Conservation (phyloP, 495 filamentous ascomycete species). For the Neurospora tetraspora region DNA sequence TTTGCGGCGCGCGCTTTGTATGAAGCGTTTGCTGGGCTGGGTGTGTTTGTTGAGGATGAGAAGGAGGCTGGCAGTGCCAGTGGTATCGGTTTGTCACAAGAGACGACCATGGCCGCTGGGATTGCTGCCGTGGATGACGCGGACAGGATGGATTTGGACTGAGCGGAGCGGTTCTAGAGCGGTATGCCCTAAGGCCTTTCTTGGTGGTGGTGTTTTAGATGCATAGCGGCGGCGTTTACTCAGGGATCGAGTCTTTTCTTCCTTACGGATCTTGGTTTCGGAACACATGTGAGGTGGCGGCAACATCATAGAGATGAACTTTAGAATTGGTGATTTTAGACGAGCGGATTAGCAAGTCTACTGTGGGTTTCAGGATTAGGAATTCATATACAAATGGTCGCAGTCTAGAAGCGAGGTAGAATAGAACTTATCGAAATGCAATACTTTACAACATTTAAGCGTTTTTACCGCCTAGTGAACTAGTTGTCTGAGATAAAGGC, state of each 20-base stretch:
- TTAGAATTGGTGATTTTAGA: background rate
- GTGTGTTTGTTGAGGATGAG: conserved; percentile 73
- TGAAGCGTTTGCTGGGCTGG: conserved; percentile 84
- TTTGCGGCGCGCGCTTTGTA: conserved; percentile 71
- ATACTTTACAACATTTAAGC: background rate
- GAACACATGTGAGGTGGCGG: background rate
- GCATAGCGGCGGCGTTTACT: conserved; percentile 19
- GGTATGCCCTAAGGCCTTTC: background rate
- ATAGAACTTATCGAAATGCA: background rate
- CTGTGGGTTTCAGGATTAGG: background rate
- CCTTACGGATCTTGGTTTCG: background rate
- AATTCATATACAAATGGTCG: background rate
- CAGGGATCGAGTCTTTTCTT: background rate
- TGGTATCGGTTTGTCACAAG: conserved; percentile 14
- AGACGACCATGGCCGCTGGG: conserved; percentile 23
- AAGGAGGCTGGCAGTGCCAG: conserved; percentile 30
- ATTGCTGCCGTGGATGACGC: conserved; percentile 22
- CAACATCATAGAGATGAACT: background rate
- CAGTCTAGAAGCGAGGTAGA: background rate
- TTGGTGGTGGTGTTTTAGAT: background rate
- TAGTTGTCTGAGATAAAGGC: background rate
- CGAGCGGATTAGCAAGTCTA: background rate
- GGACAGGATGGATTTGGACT: conserved; percentile 36
- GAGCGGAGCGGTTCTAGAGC: conserved; percentile 6
- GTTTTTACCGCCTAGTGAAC: background rate